Conservation (phyloP, 345 rosid genomes). For the Gynandropsis gynandra region DNA sequence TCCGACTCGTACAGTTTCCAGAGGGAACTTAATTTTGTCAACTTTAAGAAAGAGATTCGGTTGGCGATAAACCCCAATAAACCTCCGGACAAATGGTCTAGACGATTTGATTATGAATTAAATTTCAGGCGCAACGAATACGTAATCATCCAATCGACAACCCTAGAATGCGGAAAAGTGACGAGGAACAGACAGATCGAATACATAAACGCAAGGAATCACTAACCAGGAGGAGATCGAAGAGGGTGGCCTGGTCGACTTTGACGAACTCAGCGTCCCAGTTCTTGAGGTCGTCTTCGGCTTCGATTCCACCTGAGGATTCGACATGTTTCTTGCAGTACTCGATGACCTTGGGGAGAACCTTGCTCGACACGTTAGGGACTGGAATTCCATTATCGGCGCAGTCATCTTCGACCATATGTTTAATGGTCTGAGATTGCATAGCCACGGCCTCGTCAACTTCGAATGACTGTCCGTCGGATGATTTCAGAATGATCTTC, state of each 20-base stretch:
- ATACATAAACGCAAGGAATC: not conserved
- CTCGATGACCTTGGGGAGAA: conserved; percentile 72
- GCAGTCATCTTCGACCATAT: conserved; percentile 63
- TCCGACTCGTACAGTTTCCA: no score
- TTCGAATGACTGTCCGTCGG: conserved; percentile 63
- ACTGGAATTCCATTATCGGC: conserved; percentile 54
- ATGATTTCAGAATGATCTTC: conserved; percentile 48
- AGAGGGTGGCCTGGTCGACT: conserved; percentile 66
- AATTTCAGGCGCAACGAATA: not conserved
- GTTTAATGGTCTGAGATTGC: conserved; percentile 54
- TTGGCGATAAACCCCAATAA: no score
- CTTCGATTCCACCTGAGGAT: conserved; percentile 28
- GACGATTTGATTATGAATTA: no score
- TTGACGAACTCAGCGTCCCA: conserved; percentile 71
- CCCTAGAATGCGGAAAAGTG: conserved; percentile 11
- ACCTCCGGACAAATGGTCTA: no score
- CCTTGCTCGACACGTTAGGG: conserved; percentile 64
- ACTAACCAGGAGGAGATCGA: conserved; percentile 59
- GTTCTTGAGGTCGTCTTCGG: conserved; percentile 44
- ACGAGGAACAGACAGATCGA: not conserved
- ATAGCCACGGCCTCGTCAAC: conserved; percentile 59
- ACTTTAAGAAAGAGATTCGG: no score
- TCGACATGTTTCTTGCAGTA: conserved; percentile 74
- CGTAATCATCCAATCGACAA: conserved; percentile 19
- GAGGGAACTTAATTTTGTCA: no score